A percentile compares a stretch with the other conserved stretches of the same genome.
These are phyloP conservation scores for Phytophthora vignae DNA, from an alignment of 352 stramenopile genomes.

Conservation along the genomic window DNA sequence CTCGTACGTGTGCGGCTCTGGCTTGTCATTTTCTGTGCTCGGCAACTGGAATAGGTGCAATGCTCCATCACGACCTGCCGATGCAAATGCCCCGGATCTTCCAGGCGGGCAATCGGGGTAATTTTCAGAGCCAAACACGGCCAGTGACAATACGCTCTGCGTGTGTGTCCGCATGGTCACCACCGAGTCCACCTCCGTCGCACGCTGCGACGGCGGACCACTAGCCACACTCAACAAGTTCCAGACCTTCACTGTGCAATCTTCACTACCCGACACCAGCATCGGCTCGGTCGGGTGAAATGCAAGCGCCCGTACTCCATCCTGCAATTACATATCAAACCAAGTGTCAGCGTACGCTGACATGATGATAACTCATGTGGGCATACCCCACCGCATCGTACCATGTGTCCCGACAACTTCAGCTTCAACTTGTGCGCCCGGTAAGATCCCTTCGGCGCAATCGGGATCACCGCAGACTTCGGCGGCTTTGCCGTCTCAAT, in stretches of 20 bases:
- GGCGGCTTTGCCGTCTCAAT: conserved; percentile 45
- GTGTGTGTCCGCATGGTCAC: conserved; percentile 79
- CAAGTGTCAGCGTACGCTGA: conserved; percentile 5
- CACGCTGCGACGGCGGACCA: conserved; percentile 72
- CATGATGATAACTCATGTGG: conserved; percentile 7
- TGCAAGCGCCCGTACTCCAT: conserved; percentile 77
- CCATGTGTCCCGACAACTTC: conserved; percentile 87
- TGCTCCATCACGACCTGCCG: conserved; percentile 77
- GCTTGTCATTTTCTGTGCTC: conserved; percentile 62
- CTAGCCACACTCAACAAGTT: conserved; percentile 70
- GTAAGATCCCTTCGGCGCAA: conserved; percentile 72
- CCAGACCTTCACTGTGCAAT: conserved; percentile 88
- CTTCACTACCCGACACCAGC: conserved; percentile 85
- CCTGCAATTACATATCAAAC: conserved; percentile 38
- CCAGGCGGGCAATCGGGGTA: conserved; percentile 63
- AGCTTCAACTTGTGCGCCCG: conserved; percentile 86
- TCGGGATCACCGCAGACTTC: conserved; percentile 56
- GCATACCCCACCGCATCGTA: conserved; percentile 29
- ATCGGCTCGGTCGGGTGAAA: conserved; percentile 87
- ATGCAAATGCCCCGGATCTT: conserved; percentile 69
- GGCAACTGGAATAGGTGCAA: conserved; percentile 77
- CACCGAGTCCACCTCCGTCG: conserved; percentile 80
- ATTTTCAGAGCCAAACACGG: conserved; percentile 80
- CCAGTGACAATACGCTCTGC: conserved; percentile 77
- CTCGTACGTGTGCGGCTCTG: conserved; percentile 72